These are phyloP conservation scores for Theileria equi DNA, from an alignment of 169 alveolate species.

Conservation along the genomic window DNA sequence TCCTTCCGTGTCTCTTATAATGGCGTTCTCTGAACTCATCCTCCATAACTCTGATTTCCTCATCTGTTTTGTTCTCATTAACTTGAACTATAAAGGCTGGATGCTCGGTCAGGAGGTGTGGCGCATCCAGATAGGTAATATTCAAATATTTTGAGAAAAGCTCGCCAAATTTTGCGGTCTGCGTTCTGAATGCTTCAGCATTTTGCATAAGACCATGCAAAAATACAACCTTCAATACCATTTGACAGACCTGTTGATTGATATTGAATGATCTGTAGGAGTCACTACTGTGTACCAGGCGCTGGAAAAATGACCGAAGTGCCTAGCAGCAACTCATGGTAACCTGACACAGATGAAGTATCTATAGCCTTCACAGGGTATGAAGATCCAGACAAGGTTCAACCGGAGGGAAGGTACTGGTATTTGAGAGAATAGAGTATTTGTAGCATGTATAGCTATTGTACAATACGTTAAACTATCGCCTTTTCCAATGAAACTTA, in stretches of 20 bases:
- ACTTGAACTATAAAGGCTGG: conserved; percentile 42
- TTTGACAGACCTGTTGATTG: background rate
- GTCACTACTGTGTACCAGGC: too few species aligned
- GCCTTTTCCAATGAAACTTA: background rate
- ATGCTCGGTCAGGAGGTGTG: conserved; percentile 17
- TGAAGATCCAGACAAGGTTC: too few species aligned
- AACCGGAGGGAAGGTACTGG: too few species aligned
- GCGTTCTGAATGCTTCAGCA: conserved; percentile 28
- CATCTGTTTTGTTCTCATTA: conserved; percentile 26
- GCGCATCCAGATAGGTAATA: conserved; percentile 45
- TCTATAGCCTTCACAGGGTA: too few species aligned
- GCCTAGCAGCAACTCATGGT: too few species aligned
- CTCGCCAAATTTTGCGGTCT: conserved; percentile 13
- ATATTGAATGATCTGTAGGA: too few species aligned
- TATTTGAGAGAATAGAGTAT: too few species aligned
- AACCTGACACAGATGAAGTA: too few species aligned
- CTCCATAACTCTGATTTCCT: conserved; percentile 45
- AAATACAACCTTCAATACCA: conserved; percentile 39
- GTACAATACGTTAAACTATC: too few species aligned
- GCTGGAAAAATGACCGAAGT: too few species aligned
- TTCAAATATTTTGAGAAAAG: conserved; percentile 29
- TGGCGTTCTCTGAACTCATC: conserved; percentile 20
- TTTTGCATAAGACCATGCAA: conserved; percentile 53
- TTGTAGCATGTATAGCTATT: too few species aligned
- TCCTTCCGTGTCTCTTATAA: conserved; percentile 28